Conservation (phyloP, 352 stramenopile genomes). For the Saprolegnia parasitica region DNA sequence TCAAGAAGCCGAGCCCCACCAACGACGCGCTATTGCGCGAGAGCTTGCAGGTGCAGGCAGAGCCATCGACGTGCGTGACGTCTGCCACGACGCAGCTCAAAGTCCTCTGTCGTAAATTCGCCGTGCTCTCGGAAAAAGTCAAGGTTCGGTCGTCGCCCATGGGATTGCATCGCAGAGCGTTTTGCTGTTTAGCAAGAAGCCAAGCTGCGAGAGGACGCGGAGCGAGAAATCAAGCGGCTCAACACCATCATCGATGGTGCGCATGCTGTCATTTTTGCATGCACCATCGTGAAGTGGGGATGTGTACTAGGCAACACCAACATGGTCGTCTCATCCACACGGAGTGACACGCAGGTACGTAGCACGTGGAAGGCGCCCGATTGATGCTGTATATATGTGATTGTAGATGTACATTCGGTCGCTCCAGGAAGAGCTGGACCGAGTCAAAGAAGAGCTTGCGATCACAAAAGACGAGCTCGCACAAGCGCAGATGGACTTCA, state of each 20-base stretch:
- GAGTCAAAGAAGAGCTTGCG: constrained; percentile 39
- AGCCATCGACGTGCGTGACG: constrained; percentile 20
- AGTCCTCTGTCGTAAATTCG: constrained; percentile 80
- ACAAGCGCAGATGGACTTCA: constrained; percentile 50
- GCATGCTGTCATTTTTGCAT: not conserved
- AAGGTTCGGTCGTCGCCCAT: constrained; percentile 40
- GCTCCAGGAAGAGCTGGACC: constrained; percentile 11
- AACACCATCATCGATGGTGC: constrained; percentile 53
- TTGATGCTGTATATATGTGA: not conserved
- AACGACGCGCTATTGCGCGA: constrained; percentile 22
- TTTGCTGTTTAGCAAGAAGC: constrained; percentile 54
- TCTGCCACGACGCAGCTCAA: constrained; percentile 65
- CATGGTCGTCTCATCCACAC: constrained; percentile 49
- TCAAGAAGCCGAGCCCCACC: constrained; percentile 15
- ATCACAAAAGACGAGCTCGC: constrained; percentile 61
- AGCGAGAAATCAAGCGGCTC: constrained; percentile 66
- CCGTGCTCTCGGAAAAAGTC: constrained; percentile 75
- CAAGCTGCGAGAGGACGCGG: constrained; percentile 59
- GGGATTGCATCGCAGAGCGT: not conserved
- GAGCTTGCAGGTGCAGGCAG: constrained; percentile 22
- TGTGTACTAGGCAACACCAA: constrained; percentile 25
- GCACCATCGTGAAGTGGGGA: not conserved
- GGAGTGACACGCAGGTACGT: constrained; percentile 47
- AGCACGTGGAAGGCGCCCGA: not conserved
- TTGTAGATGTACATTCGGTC: constrained; percentile 21